Evolutionary conservation across 2,329 filamentous ascomycete genomes (phyloP), one percentile per base, ranked within the genome.

Genomic region (Aspergillus aculeatus): DNA sequence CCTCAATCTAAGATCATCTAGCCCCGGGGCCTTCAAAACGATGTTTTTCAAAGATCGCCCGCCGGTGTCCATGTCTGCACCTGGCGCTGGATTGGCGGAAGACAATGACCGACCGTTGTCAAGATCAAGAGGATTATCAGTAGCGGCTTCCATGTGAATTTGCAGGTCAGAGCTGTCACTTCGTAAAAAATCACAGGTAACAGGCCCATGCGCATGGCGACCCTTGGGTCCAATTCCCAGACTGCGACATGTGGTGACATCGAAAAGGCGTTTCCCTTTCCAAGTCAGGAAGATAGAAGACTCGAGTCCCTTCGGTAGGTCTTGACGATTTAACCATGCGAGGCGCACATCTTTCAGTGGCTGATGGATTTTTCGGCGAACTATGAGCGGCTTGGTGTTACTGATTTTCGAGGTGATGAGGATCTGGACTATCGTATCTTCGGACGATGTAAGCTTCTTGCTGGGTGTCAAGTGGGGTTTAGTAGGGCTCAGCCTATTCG

Each of bases 61-160:
- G 7, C 21, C 49, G n/a, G 3, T n/a, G 10, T 26, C n/a, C 12
- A 19, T 41, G 2, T 56, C 31, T 5, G 47, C 14, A 44, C n/a
- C 35, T 21, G 29, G 24, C n/a, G 31, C 47, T 41, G 12, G 23
- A 24, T 57, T 62, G 53, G 38, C 56, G 19, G 41, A 35, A 50
- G 50, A 24, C 16, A 14, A 48, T 26, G 41, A 41, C 41, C 50
- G 48, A 10, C 47, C 11, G 62, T 62, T 14, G 60, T 49, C 31
- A 57, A 21, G 23, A 21, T 47, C 38, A 24, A 59, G 47, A 31
- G 74, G 54, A 11, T 89, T 85, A 7, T 86, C 80, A 0, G 90
- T 94, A 83, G 90, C 91, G 6, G 89, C 90, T 73, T 93, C 88
- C 63, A 96, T 82, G 65, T 89, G 84, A n/a, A 96, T 83, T 56